Percentiles rank a stretch among this genome's conserved stretches.
Evolutionary conservation across 805 yeast species (phyloP).

Genomic region (Yarrowia divulgata): DNA sequence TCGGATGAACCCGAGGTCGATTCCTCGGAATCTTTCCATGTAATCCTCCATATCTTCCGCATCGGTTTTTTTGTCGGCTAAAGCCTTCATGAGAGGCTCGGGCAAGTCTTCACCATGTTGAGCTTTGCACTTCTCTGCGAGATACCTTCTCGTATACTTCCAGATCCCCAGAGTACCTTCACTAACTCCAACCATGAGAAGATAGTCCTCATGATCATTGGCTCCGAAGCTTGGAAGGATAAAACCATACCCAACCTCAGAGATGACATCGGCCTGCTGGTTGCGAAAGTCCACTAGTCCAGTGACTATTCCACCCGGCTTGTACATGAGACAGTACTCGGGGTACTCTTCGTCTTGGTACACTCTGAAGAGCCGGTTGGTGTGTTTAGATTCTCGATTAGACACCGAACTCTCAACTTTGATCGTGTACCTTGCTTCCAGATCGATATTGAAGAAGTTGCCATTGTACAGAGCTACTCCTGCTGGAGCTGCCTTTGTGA

Average conservation of each 20-base stretch:
- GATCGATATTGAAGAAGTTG: not conserved
- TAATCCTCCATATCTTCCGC: no score
- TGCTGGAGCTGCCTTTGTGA: not conserved
- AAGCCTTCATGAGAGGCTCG: no score
- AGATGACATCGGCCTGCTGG: not conserved
- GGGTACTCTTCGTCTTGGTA: not conserved
- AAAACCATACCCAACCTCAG: not conserved
- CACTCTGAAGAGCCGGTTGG: not conserved
- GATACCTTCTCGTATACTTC: not conserved
- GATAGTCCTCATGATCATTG: not conserved
- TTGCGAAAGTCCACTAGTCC: not conserved
- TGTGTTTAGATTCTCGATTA: not conserved
- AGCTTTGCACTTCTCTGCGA: not conserved
- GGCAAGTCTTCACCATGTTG: not conserved
- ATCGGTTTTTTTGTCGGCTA: no score
- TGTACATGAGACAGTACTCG: not conserved
- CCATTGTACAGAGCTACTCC: constrained; percentile 1
- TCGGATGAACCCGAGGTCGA: no score
- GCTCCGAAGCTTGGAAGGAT: not conserved
- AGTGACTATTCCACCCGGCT: not conserved
- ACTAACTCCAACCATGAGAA: not conserved
- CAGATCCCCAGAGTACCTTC: not conserved
- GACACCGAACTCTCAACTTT: not conserved
- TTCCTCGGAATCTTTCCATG: no score
- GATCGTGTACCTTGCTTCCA: not conserved